Base-by-base conservation (phyloP, 164 flowering plant genomes). In the Piper longum region DNA sequence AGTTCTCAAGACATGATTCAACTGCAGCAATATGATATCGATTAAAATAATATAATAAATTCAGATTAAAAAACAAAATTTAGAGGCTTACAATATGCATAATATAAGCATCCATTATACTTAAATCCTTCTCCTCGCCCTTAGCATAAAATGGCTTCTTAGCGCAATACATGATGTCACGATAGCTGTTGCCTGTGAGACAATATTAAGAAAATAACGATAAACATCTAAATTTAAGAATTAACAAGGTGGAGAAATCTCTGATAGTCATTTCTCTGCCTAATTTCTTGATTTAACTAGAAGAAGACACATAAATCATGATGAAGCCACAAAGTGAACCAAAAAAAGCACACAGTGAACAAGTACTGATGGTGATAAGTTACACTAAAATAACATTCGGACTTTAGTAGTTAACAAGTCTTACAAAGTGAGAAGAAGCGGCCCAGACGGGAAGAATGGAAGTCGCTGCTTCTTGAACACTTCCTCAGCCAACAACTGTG, bases 111-210 rank as follows among this genome's bases (percentile, higher is more conserved):
- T 93, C 97, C 95, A 85, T 83, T 68, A 79, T 66, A 71, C 76
- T 79, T 43, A 83, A 83, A 68, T 93, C 97, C 74, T 92, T 93
- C 65, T 78, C 82, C 48, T 17, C 43, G 62, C 99, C 97, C 76
- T 78, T 88, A 63, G 71, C 77, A 75, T 88, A 93, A 73, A 90
- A 93, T 18, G 97, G 95, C 73, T 80, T 93, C 80, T 93, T 90
- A 80, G 86, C 82, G 56, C 78, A 75, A 64, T 86, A 87, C 72
- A 93, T 69, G 74, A 93, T 83, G 79, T 93, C 97, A 59, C 77
- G 75, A 70, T 93, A 93, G 77, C 86, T 83, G 76, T 79, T 78
- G 80, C 85, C 98, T 92, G 64, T 44, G 48, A 44, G 11, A 44
- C 8, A 44, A 44, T 44, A 44, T 11, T 44, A 44, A 44, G 1